Evolutionary conservation across 176 grass and related monocot species (phyloP), one percentile per base, ranked within the genome.

Genomic region (Typha latifolia): DNA sequence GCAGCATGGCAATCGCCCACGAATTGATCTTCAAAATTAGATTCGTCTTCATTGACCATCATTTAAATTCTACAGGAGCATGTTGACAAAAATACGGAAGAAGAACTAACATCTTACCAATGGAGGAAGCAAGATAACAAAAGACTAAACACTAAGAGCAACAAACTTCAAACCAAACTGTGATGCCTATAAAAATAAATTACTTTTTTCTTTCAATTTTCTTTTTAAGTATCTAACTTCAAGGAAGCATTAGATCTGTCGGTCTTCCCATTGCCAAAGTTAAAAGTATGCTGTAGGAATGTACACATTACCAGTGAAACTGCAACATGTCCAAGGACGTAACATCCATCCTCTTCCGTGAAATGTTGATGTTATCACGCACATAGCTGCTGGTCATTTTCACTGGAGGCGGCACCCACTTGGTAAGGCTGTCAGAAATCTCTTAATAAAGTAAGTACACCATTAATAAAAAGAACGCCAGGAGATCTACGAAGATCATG

Each of bases 361-460:
- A 97, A 63, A 82, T 82, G 66, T 86, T 84, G 66, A 92, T 85
- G 37, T 92, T 97, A 67, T 90, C 85, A 69, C 78, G 81, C 3
- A 97, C 85, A 3, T 87, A 92, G 8, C 66, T 82, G 37, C 79
- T 82, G 0, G 88, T 92, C 93, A 97, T 97, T 72, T 97, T 97
- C 32, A 97, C 93, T 0, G 88, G 88, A 23, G 69, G 85, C 13
- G 93, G 93, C 12, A 92, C 93, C 93, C 88, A 97, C 69, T 97
- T 97, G 20, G 93, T 92, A 59, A 92, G 88, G 18, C 84, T 91
- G 84, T 18, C 43, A 0, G 10, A 7, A 12, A 14, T 57, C 7
- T 20, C 19, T 57, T 21, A 20, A 2, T 57, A 20, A 57, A 57
- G 52, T 57, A 15, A 57, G 19, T 57, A 18, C 15, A 18, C n/a